A percentile compares a stretch with the other conserved stretches of the same genome.
Evolutionary conservation across 306 rosid genomes (phyloP).

Genomic region (Cucumis melo): DNA sequence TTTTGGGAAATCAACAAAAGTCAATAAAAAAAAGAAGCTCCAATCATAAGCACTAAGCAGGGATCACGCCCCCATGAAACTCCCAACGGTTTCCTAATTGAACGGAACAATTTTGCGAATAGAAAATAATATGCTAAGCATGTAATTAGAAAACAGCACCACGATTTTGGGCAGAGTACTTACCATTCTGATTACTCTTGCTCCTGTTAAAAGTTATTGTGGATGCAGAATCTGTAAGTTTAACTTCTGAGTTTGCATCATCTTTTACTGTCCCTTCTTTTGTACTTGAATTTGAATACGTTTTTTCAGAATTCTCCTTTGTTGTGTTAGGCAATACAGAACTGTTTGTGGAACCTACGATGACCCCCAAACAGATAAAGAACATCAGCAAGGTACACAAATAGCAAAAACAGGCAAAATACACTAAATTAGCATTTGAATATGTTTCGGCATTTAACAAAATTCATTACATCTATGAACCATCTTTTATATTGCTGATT

Average conservation of each 20-base stretch:
- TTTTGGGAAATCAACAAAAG: background rate
- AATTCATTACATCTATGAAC: background rate
- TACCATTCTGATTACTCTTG: background rate
- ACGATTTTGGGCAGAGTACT: background rate
- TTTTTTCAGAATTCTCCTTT: background rate
- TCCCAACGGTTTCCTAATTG: background rate
- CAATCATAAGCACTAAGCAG: background rate
- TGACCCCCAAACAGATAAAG: background rate
- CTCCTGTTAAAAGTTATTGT: background rate
- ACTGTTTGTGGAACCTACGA: background rate
- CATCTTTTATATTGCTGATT: background rate
- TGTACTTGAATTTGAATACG: conserved; percentile 2
- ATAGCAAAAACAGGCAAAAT: background rate
- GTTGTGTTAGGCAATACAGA: background rate
- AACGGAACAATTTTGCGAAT: background rate
- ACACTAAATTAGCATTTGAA: background rate
- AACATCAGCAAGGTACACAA: background rate
- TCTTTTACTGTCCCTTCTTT: background rate
- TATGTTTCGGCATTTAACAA: background rate
- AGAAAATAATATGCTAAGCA: background rate
- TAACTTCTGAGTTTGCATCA: background rate
- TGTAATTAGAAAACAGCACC: background rate
- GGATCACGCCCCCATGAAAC: background rate
- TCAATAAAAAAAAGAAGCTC: background rate
- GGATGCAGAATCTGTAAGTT: background rate